These are phyloP conservation scores for Pelargonium citronellum DNA, from an alignment of 441 rosid genomes.

Conservation along the genomic window DNA sequence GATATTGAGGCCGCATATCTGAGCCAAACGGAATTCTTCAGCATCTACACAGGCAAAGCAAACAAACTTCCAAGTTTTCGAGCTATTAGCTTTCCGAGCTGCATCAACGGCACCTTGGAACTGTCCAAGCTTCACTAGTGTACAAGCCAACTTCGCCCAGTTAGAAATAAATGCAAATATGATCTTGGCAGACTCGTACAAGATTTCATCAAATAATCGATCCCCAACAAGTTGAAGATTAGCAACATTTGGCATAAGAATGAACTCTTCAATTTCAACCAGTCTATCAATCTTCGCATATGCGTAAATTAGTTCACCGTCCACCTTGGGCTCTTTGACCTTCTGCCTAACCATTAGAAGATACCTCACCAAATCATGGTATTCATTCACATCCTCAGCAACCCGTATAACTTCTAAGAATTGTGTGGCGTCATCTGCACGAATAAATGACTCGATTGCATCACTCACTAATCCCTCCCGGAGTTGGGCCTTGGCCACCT, in stretches of 20 bases:
- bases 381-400: slow-evolving; percentile 77
- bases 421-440: slow-evolving; percentile 94
- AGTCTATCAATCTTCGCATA: slow-evolving; percentile 96
- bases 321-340: slow-evolving; percentile 97
- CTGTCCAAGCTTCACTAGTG: slow-evolving; percentile 84
- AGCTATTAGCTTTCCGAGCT: slow-evolving; percentile 97
- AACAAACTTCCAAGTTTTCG: slow-evolving; percentile 99
- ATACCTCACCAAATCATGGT: slow-evolving; percentile 92
- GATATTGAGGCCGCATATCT: slow-evolving; percentile 93
- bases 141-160: slow-evolving; percentile 97
- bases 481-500: slow-evolving; percentile 97
- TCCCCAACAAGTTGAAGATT: slow-evolving; percentile 91
- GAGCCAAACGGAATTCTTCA: slow-evolving; percentile 98
- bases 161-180: slow-evolving; percentile 91
- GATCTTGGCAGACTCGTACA: slow-evolving; percentile 96
- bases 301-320: slow-evolving; percentile 94
- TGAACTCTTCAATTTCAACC: slow-evolving; percentile 91
- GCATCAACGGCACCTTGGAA: slow-evolving; percentile 99
- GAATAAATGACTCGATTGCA: slow-evolving; percentile 94
- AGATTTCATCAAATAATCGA: slow-evolving; percentile 77
- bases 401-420: slow-evolving; percentile 86
- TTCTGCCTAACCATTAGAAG: slow-evolving; percentile 97
- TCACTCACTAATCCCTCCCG: slow-evolving; percentile 90
- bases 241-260: slow-evolving; percentile 98
- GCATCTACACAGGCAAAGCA: slow-evolving; percentile 99